Evolutionary conservation across 2,329 filamentous ascomycete genomes (phyloP), one percentile per base, ranked within the genome.

Genomic region (Pseudogymnoascus sp.): DNA sequence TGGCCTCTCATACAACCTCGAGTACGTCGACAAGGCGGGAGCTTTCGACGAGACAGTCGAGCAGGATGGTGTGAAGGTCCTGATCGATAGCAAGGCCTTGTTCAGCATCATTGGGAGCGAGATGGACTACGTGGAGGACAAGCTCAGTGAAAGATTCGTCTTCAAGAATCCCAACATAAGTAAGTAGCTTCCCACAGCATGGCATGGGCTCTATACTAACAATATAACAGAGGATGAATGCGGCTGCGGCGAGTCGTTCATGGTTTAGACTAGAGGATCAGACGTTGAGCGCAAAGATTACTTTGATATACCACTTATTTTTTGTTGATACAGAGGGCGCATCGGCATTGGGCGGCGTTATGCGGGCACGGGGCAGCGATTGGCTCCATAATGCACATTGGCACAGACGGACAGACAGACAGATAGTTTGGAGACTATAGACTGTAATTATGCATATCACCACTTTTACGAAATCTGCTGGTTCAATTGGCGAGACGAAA

Each of bases 111-210:
- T 99, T 70, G 95, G 95, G 4, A 96, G 90, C 73, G 93, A 97
- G 78, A 99, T 99, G 95, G 95, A 99, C 73, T 99, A 93, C 93
- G 83, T 93, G 10, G 93, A 97, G 77, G 95, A 97, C 71, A 96
- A 96, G 79, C 78, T 99, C 67, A 96, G 89, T 75, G 85, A 93
- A 76, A 83, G 90, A 68, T 99, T 99, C 76, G 87, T 96, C 60
- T 99, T 99, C 78, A 88, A 86, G 74, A 99, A 99, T 75, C 95
- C 95, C 1, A 99, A 99, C 73, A 97, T 97, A 74, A 99, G 93
- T 96, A 79, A 85, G 93, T 87, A 13, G n/a, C 59, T 59, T 42
- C 21, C 31, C 19, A 60, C 37, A 35, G 29, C 7, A 19, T 10
- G 5, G 37, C 31, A 42, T 53, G 59, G 65, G 69, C 70, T 63